Evolutionary conservation across 345 rosid species (phyloP), one percentile per base, ranked within the genome.

Genomic region (Bretschneidera sinensis): DNA sequence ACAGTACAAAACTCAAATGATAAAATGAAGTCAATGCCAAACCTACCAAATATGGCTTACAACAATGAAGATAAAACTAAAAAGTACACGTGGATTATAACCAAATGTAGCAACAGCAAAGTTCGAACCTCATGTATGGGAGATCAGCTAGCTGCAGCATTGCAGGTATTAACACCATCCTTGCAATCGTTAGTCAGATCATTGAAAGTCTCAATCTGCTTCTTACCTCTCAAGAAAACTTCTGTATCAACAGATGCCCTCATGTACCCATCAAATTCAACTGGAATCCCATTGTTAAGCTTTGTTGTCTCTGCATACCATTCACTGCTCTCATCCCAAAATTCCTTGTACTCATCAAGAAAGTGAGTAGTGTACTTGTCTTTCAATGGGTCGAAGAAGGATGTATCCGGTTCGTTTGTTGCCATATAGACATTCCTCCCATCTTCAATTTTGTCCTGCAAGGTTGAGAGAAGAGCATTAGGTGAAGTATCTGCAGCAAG

Each of bases 231-330:
- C 74, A 92, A 70, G 80, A 92, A 89, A 43, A 92, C 90, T 79
- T 92, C 95, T 5, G 98, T 87, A 63, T 87, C 97, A 1, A 89
- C 86, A 25, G 90, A 87, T 13, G 73, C 89, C 55, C 87, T 87
- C 97, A 89, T 89, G 77, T 92, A 92, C 31, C 96, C 96, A 24
- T 92, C 98, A 47, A 92, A 89, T 61, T 92, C 92, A 0, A 92
- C 96, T 0, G 94, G 91, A 59, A 74, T 76, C 1, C 89, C 97
- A 39, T 83, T 82, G 74, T 86, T 88, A 17, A 94, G 99, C 74
- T 79, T 83, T 14, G 74, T 78, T 18, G 95, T 94, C 63, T 94
- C 96, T 9, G 85, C 77, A 69, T 90, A 81, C 99, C 99, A 94
- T 71, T 90, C 95, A 9, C 95, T 87, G 63, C 70, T 85, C 73